These are phyloP conservation scores for Cercospora sp. DNA, from an alignment of 2,329 filamentous ascomycete species.

Conservation along the genomic window DNA sequence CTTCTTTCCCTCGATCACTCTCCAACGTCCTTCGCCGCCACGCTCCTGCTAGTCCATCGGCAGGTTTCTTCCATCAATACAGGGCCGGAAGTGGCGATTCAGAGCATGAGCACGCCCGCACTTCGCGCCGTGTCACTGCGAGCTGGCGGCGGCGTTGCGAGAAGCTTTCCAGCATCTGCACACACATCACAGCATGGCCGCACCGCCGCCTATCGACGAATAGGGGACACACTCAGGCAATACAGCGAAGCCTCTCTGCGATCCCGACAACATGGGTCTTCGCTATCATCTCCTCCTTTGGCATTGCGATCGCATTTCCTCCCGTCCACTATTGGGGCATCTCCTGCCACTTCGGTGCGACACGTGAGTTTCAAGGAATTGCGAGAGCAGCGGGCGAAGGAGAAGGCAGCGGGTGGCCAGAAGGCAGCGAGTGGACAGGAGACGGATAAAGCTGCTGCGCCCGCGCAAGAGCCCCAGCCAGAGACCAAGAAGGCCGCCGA, in stretches of 20 bases:
- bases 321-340: constrained; percentile 46
- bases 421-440: constrained; percentile 42
- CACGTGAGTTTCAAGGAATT: constrained; percentile 48
- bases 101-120: constrained; percentile 50
- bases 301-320: constrained; percentile 49
- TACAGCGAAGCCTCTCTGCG: constrained; percentile 38
- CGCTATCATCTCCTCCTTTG: constrained; percentile 35
- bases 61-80: constrained; percentile 13
- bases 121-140: constrained; percentile 44
- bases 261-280: constrained; percentile 28
- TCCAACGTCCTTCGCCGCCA: constrained; percentile 6
- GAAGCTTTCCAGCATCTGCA: constrained; percentile 42
- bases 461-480: constrained; percentile 39
- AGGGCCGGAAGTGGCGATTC: constrained; percentile 2
- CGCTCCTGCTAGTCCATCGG: constrained; percentile 10
- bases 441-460: constrained; percentile 42
- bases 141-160: constrained; percentile 43
- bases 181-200: constrained; percentile 46
- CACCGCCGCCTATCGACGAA: constrained; percentile 52
- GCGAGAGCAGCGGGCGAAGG: constrained; percentile 39
- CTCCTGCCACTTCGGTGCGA: constrained; percentile 44
- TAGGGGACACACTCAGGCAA: constrained; percentile 38
- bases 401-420: constrained; percentile 41
- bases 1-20: background rate
- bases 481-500: constrained; percentile 32